Conservation (phyloP, 495 filamentous ascomycete species). For the Talaromyces proteolyticus region DNA sequence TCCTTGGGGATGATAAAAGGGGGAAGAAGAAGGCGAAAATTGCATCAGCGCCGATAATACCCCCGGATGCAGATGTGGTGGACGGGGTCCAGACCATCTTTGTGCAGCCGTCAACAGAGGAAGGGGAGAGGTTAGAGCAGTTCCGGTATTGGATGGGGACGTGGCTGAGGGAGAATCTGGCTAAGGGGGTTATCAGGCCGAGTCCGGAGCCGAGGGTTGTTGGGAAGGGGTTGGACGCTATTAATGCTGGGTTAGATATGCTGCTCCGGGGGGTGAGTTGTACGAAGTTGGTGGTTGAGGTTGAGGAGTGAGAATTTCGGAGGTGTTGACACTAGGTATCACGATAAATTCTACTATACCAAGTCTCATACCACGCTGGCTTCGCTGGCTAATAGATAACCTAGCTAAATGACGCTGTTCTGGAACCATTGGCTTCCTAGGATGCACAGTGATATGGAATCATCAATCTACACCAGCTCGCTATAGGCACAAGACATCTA, state of each 20-base stretch:
- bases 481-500: no score
- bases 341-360: no score
- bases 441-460: no score
- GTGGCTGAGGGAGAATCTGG: conserved; percentile 35
- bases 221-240: conserved; percentile 33
- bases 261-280: conserved; percentile 40
- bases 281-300: conserved; percentile 39
- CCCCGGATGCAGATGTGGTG: conserved; percentile 20
- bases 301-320: conserved; percentile 21
- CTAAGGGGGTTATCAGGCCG: conserved; percentile 32
- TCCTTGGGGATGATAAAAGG: conserved; percentile 13
- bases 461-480: no score
- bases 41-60: conserved; percentile 26
- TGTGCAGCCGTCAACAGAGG: conserved; percentile 23
- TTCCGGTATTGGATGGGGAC: conserved; percentile 34
- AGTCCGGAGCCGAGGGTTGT: conserved; percentile 38
- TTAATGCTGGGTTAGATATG: conserved; percentile 37
- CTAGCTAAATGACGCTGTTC: no score
- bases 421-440: no score
- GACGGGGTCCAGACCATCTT: conserved; percentile 36
- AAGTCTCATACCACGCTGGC: no score
- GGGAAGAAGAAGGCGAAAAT: conserved; percentile 23
- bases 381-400: no score
- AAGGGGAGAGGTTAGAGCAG: conserved; percentile 27
- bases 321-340: no score